Evolutionary conservation across 257 asterid species (phyloP), one percentile per base, ranked within the genome.

Genomic region (Misopates orontium): DNA sequence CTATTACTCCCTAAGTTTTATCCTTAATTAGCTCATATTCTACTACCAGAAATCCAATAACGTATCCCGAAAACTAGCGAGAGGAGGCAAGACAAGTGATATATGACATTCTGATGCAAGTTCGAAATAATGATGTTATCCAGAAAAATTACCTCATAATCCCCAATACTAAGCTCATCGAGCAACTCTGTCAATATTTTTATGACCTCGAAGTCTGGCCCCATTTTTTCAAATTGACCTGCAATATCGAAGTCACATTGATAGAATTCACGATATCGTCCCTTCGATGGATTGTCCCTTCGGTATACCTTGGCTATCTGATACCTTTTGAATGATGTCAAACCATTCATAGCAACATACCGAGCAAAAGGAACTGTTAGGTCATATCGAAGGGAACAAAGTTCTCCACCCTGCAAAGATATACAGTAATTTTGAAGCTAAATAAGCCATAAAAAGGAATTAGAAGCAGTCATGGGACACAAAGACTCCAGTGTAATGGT

Each of bases 211-310:
- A 94, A 94, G 61, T 94, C 96, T 15, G 96, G 96, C 44, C 93
- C 93, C 99, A 94, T 94, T 72, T 88, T 88, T 51, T 86, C 97
- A 70, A 80, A 90, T 64, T 86, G 95, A 13, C 99, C 99, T 0
- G 99, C 99, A 19, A 90, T 81, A 67, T 94, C 99, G 70, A 94
- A 85, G 79, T 88, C 97, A 23, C 99, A 94, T 69, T 94, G 99
- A 72, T 90, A 90, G 78, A 94, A 94, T 79, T 94, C 99, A 51
- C 99, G 96, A 77, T 82, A 94, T 69, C 99, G 79, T 48, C 99
- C 99, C 79, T 85, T 90, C 7, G 99, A 86, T 22, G 99, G 99
- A 54, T 94, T 94, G 77, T 94, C 97, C 79, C 99, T 83, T 65
- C 96, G 80, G 71, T 94, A 86, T 54, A 94, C 99, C 80, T 94